phyloP scores from a whole-genome alignment of 805 yeast species.

The Saccharomycopsis fodiens region DNA sequence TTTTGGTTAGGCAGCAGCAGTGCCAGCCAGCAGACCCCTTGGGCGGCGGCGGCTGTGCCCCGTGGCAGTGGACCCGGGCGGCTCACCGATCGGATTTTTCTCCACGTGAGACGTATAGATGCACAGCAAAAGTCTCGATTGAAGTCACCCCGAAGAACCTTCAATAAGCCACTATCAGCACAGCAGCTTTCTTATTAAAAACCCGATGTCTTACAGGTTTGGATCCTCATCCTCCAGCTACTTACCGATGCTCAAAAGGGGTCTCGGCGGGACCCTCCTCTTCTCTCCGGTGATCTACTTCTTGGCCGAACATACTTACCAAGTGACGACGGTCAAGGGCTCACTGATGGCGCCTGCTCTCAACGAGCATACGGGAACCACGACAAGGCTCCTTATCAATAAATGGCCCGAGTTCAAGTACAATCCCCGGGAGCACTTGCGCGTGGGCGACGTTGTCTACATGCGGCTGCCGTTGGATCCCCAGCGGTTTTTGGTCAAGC shows the following conservation, averaged over 20 bases:
- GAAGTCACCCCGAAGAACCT: no score
- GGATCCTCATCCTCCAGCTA: no score
- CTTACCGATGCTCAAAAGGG: neutral
- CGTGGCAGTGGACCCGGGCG: no score
- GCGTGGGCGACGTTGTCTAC: constrained; percentile 65
- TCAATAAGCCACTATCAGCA: no score
- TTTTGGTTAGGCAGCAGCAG: no score
- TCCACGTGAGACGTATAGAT: no score
- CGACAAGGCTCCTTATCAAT: constrained; percentile 53
- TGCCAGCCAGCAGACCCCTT: no score
- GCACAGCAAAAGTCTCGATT: no score
- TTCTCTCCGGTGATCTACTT: constrained; percentile 1
- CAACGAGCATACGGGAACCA: constrained; percentile 52
- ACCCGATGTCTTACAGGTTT: no score
- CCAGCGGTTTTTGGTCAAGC: constrained; percentile 62
- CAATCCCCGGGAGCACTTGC: constrained; percentile 29
- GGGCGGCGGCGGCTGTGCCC: no score
- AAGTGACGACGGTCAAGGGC: constrained; percentile 37
- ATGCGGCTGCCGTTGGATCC: constrained; percentile 80
- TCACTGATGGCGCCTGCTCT: constrained; percentile 84
- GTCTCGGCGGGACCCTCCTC: neutral
- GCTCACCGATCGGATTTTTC: no score
- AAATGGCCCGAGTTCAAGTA: constrained; percentile 46
- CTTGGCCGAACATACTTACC: constrained; percentile 5
- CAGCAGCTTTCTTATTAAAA: no score